These are phyloP conservation scores for Pseudotsuga menziesii DNA, from an alignment of 75 land plant species.

Conservation along the genomic window DNA sequence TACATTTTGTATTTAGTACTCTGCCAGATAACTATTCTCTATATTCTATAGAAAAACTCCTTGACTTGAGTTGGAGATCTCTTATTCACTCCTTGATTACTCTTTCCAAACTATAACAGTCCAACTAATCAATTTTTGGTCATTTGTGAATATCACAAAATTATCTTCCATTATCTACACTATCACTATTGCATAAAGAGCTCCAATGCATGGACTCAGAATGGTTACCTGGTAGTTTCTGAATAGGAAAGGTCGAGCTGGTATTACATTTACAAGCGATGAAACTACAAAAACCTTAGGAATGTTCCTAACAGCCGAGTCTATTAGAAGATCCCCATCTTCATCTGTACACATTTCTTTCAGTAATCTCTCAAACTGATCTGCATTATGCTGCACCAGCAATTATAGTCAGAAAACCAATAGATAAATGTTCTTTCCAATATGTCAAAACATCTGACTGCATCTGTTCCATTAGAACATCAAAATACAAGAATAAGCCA, in stretches of 20 bases:
- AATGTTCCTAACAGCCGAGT: conserved; percentile 85
- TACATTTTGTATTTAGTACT: neutral
- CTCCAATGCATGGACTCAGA: neutral
- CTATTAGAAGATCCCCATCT: conserved; percentile 94
- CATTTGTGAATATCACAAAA: neutral
- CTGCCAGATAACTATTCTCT: neutral
- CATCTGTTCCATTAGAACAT: neutral
- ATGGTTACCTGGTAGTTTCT: conserved; percentile 92
- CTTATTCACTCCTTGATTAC: neutral
- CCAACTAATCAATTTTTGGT: neutral
- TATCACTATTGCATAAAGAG: neutral
- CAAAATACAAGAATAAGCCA: conserved; percentile 9
- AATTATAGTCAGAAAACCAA: conserved; percentile 13
- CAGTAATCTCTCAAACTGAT: conserved; percentile 88
- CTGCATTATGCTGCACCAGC: conserved; percentile 93
- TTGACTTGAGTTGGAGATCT: neutral
- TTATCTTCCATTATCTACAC: neutral
- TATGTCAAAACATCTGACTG: neutral
- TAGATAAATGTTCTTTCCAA: neutral
- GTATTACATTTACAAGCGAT: conserved; percentile 81
- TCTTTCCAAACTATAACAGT: neutral
- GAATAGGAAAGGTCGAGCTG: conserved; percentile 97
- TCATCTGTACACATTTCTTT: conserved; percentile 97
- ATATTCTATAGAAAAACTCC: neutral
- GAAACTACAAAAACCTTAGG: conserved; percentile 98